A percentile compares a stretch with the other conserved stretches of the same genome.
Conservation (phyloP, 257 asterid genomes). For the Echium plantagineum region DNA sequence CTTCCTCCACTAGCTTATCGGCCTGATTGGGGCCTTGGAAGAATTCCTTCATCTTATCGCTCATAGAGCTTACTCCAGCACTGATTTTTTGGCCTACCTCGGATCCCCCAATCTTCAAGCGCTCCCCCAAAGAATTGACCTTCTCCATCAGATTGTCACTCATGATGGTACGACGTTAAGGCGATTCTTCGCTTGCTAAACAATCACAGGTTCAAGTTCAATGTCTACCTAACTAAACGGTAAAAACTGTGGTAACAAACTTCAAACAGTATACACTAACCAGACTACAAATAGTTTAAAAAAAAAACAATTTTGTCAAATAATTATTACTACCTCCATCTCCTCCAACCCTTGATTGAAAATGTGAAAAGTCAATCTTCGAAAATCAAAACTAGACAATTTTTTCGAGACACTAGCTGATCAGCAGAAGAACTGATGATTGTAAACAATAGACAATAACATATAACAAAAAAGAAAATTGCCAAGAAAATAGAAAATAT, state of each 20-base stretch:
- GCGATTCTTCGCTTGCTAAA: background rate
- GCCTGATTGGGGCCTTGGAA: conserved; percentile 93
- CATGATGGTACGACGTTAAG: conserved; percentile 21
- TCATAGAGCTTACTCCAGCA: conserved; percentile 90
- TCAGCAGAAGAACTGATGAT: background rate
- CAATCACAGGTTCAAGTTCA: background rate
- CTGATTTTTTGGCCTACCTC: conserved; percentile 87
- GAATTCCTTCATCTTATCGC: conserved; percentile 91
- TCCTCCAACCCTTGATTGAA: no score
- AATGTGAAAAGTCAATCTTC: no score
- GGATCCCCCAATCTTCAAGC: conserved; percentile 82
- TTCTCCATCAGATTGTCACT: conserved; percentile 98
- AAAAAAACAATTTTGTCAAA: no score
- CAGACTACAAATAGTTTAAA: no score
- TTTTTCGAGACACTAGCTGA: no score
- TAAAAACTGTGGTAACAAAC: background rate
- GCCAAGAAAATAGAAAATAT: no score
- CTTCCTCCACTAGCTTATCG: conserved; percentile 92
- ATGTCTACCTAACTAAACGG: background rate
- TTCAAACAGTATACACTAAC: no score
- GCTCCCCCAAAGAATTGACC: conserved; percentile 78
- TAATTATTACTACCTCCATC: no score
- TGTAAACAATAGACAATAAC: background rate
- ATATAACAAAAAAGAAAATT: no score
- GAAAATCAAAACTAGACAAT: no score